Percentiles rank a stretch among this genome's conserved stretches.
Conservation (phyloP, 164 flowering plant genomes). For the Litsea cubeba region DNA sequence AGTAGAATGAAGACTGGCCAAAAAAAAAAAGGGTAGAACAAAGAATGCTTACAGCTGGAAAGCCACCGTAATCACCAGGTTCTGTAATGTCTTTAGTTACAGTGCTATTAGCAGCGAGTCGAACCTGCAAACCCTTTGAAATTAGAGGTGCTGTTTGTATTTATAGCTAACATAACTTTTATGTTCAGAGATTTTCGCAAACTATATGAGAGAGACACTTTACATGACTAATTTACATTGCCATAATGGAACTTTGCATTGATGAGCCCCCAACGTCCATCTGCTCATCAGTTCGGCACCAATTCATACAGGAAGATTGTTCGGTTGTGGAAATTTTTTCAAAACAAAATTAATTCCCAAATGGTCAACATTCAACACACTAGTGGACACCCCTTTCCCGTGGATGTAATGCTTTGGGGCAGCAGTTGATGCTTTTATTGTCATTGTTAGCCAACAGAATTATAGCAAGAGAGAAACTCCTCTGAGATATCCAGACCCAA, state of each 20-base stretch:
- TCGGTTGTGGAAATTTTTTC: too few species aligned
- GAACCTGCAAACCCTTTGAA: slow-evolving; percentile 47
- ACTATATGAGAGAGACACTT: not conserved
- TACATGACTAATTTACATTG: too few species aligned
- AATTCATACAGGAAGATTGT: too few species aligned
- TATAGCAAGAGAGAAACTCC: too few species aligned
- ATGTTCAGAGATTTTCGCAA: not conserved
- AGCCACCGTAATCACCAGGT: slow-evolving; percentile 93
- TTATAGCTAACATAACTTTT: not conserved
- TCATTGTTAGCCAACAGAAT: too few species aligned
- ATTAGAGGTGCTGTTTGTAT: not conserved
- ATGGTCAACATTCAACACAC: not conserved
- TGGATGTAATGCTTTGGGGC: too few species aligned
- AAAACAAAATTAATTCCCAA: not conserved
- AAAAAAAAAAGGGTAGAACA: not conserved
- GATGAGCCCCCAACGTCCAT: too few species aligned
- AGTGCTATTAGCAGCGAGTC: slow-evolving; percentile 83
- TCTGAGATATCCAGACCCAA: too few species aligned
- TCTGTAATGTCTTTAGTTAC: slow-evolving; percentile 75
- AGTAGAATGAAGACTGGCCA: not conserved
- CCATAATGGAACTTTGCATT: too few species aligned
- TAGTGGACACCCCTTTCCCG: too few species aligned
- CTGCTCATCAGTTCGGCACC: too few species aligned
- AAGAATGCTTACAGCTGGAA: slow-evolving; percentile 71
- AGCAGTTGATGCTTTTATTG: too few species aligned